Evolutionary conservation across 2,329 filamentous ascomycete species (phyloP).

Genomic region (Penicillium sp.): DNA sequence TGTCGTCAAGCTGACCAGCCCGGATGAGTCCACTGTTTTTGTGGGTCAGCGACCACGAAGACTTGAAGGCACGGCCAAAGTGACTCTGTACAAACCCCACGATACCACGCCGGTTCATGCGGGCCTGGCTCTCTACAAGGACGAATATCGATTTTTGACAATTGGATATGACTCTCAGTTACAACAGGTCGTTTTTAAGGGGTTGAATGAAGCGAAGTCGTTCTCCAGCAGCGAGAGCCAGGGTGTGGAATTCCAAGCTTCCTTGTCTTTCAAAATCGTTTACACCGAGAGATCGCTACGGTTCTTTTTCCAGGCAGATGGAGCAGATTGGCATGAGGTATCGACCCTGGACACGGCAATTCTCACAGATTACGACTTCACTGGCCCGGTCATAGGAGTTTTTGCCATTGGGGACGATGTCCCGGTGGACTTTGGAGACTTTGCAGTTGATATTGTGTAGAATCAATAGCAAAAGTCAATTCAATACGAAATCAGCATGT

Average conservation of each 20-base stretch:
- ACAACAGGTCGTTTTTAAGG: not conserved
- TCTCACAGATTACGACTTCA: constrained; percentile 6
- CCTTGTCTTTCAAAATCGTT: not conserved
- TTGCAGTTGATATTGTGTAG: not conserved
- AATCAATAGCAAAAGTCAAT: too few relatives aligned
- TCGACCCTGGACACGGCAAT: not conserved
- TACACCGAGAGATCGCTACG: not conserved
- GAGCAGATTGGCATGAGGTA: not conserved
- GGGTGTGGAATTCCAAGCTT: not conserved
- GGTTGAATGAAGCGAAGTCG: not conserved
- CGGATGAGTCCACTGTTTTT: not conserved
- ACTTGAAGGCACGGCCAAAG: not conserved
- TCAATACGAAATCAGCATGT: too few relatives aligned
- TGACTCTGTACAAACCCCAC: not conserved
- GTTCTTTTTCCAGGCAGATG: not conserved
- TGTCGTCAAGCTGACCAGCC: not conserved
- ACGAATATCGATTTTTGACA: constrained; percentile 9
- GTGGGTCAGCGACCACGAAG: constrained; percentile 6
- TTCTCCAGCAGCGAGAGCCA: not conserved
- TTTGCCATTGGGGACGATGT: constrained; percentile 5
- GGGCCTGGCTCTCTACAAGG: constrained; percentile 11
- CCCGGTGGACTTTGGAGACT: constrained; percentile 1
- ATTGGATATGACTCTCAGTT: constrained; percentile 2
- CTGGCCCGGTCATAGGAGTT: constrained; percentile 5
- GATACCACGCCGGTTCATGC: not conserved